Conservation (phyloP, 2,329 filamentous ascomycete species). For the Phoma sp. region DNA sequence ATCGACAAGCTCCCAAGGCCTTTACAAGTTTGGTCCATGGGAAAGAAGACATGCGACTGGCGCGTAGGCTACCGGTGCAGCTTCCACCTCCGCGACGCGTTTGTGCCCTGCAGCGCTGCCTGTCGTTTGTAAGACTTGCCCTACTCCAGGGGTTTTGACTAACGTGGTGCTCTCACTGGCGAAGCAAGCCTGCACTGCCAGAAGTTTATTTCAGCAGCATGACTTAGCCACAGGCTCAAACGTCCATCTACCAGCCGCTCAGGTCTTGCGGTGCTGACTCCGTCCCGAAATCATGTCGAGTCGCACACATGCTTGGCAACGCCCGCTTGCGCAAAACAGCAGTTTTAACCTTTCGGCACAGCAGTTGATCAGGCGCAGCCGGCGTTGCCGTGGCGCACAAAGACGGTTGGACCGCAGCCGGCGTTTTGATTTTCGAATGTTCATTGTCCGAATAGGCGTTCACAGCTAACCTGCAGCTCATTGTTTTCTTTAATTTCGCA, state of each 20-base stretch:
- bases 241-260: background rate
- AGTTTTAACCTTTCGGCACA: background rate
- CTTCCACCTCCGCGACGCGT: constrained; percentile 7
- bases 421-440: background rate
- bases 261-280: constrained; percentile 1
- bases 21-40: background rate
- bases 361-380: background rate
- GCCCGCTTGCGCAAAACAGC: background rate
- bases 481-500: background rate
- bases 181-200: background rate
- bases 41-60: background rate
- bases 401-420: constrained; percentile 5
- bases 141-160: background rate
- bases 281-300: background rate
- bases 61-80: background rate
- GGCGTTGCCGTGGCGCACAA: too few species aligned
- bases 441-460: constrained; percentile 1
- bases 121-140: background rate
- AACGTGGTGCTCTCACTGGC: background rate
- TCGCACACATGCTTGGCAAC: constrained; percentile 13
- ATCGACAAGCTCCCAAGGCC: background rate
- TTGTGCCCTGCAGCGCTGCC: constrained; percentile 3
- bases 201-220: background rate
- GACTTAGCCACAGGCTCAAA: background rate
- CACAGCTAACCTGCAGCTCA: background rate